Evolutionary conservation across 345 rosid species (phyloP), one percentile per base, ranked within the genome.

Genomic region (Dimocarpus longan): DNA sequence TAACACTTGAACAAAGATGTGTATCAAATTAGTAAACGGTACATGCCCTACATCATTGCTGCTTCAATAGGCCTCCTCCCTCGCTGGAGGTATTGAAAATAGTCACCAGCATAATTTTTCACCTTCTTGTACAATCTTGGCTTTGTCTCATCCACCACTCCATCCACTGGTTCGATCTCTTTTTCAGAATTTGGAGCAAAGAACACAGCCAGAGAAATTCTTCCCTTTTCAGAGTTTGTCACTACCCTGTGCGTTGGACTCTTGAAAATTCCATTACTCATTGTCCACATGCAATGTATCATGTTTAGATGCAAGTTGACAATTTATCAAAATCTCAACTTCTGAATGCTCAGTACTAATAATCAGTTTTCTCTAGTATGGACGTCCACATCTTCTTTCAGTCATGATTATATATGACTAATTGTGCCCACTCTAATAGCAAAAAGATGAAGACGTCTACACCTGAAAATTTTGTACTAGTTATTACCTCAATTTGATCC

Each of bases 201-300:
- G 84, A 90, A 89, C 3, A 86, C 84, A 15, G 92, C 93, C 19
- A 90, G 56, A 37, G 88, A 85, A 54, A 80, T 78, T 70, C 92
- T 85, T 78, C 85, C 87, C 54, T 71, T 87, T 71, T 85, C 87
- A 3, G 78, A 73, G 80, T 86, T 86, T 1, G 91, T 86, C 82
- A 85, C 82, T 73, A 83, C 93, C 66, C 90, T 77, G 79, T 85
- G 89, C 52, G 83, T 70, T 13, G 84, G 70, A 73, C 92, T 90
- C 86, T 89, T 90, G 83, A 83, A 90, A 66, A 85, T 85, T 26
- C 90, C 92, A 76, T 91, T 90, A 81, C 88, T 88, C 91, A 84
- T 87, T 76, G 86, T 86, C 91, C 85, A 26, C 50, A 59, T 19
- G 56, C 19, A 50, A 50, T 50, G 56, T 16, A 50, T 4, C 44